Base-by-base conservation (phyloP, 257 asterid species). In the Jacaranda copaia region DNA sequence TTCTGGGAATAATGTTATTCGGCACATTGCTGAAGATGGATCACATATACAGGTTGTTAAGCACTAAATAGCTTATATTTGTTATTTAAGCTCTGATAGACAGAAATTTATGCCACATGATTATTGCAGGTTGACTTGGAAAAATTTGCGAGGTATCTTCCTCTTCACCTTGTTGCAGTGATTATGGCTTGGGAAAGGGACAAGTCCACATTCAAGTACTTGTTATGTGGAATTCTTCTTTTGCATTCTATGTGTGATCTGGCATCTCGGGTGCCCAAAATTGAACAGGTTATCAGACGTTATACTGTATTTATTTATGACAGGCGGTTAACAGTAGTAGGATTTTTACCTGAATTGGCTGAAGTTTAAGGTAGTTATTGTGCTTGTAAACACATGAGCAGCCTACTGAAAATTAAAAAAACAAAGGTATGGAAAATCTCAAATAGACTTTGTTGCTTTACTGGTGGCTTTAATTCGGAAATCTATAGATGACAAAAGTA, bases 81-180 rank as follows among this genome's bases (percentile, higher is more conserved):
- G 65, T 57, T 73, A 58, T 65, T 66, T 39, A 46, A 10, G 51
- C 68, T 49, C 59, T 77, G 51, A 36, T 38, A 49, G 36, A 15
- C 39, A 62, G 60, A 64, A 53, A 39, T 40, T 73, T 73, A 76
- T 48, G 57, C 68, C 65, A 45, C 76, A 53, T 78, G 77, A 56
- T 73, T 68, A 36, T 73, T 88, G 84, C 93, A 93, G 98, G 88
- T 93, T 83, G 97, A 91, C 63, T 84, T 87, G 81, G 97, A 90
- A 81, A 88, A 81, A 69, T 91, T 96, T 80, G 96, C 94, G 32
- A 89, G 96, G 82, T 78, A 86, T 87, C 97, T 96, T 68, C 87
- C 97, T 57, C 87, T 91, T 79, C 99, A 96, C 90, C 96, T 96
- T 59, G 89, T 93, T 79, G 87, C 98, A 58, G 97, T 87, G 87